phyloP scores from a whole-genome alignment of 352 stramenopile genomes.

The Phytophthora parvispora region DNA sequence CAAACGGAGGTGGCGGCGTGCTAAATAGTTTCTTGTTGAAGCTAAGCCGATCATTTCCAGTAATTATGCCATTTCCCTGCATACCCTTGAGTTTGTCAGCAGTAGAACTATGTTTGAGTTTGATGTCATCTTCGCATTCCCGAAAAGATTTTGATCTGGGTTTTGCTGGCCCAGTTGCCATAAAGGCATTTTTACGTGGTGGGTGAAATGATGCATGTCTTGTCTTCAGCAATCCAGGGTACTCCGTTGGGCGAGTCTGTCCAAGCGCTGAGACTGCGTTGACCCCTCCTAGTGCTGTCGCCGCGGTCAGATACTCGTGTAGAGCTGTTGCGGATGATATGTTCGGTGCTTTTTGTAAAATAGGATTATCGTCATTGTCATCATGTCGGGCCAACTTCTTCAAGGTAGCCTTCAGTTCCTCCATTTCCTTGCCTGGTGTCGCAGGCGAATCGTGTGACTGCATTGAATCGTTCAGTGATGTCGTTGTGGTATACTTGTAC shows the following conservation, averaged over 20 bases:
- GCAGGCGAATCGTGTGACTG: conserved; percentile 35
- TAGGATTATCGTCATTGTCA: conserved; percentile 16
- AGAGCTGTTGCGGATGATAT: conserved; percentile 22
- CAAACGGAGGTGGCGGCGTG: conserved; percentile 14
- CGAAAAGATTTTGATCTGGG: conserved; percentile 29
- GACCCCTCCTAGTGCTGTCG: conserved; percentile 20
- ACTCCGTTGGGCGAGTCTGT: conserved; percentile 35
- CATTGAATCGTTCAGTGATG: conserved; percentile 18
- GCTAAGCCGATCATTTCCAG: conserved; percentile 16
- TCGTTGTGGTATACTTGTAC: conserved; percentile 1
- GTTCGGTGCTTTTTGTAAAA: conserved; percentile 4
- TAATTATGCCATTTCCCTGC: not conserved
- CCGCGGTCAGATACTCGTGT: conserved; percentile 41
- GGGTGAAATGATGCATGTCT: conserved; percentile 37
- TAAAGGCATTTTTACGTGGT: conserved; percentile 11
- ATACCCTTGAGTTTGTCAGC: not conserved
- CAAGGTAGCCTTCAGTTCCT: conserved; percentile 78
- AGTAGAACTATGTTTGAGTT: not conserved
- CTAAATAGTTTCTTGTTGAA: conserved; percentile 48
- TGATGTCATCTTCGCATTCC: conserved; percentile 4
- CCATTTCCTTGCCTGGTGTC: conserved; percentile 65
- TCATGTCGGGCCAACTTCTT: conserved; percentile 64
- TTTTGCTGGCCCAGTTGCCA: conserved; percentile 6
- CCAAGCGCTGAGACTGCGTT: conserved; percentile 15
- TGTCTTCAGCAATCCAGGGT: conserved; percentile 14